A percentile compares a stretch with the other conserved stretches of the same genome.
Conservation (phyloP, 164 flowering plant species). For the Cinnamomum chago region DNA sequence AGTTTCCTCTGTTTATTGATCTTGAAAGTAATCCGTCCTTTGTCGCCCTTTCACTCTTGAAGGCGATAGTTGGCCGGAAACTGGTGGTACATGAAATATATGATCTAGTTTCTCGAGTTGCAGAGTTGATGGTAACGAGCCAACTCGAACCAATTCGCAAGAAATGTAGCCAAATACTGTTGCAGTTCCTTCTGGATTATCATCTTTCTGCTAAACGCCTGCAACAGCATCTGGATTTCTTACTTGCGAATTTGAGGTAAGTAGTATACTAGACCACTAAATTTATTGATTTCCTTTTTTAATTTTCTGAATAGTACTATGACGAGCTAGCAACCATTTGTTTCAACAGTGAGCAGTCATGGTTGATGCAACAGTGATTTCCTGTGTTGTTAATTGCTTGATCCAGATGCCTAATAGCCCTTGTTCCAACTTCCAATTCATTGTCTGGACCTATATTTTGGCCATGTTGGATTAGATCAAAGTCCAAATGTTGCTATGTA, state of each 20-base stretch:
- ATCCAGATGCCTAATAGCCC: background rate
- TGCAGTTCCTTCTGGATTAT: slow-evolving; percentile 81
- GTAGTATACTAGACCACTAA: background rate
- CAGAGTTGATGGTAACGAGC: slow-evolving; percentile 80
- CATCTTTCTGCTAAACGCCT: slow-evolving; percentile 56
- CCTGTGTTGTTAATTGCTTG: too few species aligned
- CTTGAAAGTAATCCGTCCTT: slow-evolving; percentile 69
- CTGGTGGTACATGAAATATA: slow-evolving; percentile 81
- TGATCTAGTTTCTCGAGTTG: slow-evolving; percentile 63
- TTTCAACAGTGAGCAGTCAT: too few species aligned
- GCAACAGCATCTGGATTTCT: slow-evolving; percentile 73
- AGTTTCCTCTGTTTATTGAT: slow-evolving; percentile 82
- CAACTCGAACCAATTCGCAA: slow-evolving; percentile 66
- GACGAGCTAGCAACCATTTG: too few species aligned
- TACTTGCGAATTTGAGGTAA: slow-evolving; percentile 64
- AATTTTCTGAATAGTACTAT: background rate
- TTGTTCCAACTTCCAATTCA: background rate
- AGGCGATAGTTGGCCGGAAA: slow-evolving; percentile 65
- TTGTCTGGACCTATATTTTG: background rate
- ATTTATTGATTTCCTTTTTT: background rate
- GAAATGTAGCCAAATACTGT: slow-evolving; percentile 69
- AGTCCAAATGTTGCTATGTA: background rate
- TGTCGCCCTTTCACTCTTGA: slow-evolving; percentile 73
- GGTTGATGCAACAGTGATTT: too few species aligned
- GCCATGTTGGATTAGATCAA: background rate